Conservation (phyloP, 2,329 filamentous ascomycete species). For the Amesomyces nigricolor region DNA sequence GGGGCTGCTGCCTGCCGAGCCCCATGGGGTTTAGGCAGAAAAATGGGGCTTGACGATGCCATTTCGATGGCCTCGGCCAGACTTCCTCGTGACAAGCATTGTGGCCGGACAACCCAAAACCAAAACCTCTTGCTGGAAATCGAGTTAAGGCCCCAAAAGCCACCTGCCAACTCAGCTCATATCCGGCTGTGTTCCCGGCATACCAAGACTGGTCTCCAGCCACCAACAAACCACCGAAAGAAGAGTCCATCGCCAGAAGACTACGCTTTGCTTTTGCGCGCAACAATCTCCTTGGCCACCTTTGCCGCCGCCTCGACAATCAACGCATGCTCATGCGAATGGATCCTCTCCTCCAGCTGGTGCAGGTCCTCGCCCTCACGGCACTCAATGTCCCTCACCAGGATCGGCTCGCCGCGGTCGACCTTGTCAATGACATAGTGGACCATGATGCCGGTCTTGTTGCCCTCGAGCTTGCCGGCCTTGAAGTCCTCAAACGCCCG, state of each 20-base stretch:
- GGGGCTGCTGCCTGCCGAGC: no score
- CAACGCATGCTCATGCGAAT: slow-evolving; percentile 67
- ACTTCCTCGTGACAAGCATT: no score
- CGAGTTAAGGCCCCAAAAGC: no score
- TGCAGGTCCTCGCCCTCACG: slow-evolving; percentile 58
- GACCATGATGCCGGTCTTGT: slow-evolving; percentile 79
- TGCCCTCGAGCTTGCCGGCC: slow-evolving; percentile 56
- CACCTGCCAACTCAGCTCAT: no score
- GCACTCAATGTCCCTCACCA: slow-evolving; percentile 63
- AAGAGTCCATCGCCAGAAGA: background rate
- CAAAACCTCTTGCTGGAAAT: no score
- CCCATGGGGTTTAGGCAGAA: no score
- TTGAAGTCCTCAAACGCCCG: slow-evolving; percentile 70
- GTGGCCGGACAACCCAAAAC: no score
- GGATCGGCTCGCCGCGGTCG: slow-evolving; percentile 69
- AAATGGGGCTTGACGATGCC: no score
- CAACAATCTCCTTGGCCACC: slow-evolving; percentile 38
- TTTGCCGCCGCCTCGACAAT: slow-evolving; percentile 68
- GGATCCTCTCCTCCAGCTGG: slow-evolving; percentile 66
- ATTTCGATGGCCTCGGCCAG: no score
- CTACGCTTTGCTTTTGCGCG: slow-evolving; percentile 13
- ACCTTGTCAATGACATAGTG: slow-evolving; percentile 79
- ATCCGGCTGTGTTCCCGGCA: background rate
- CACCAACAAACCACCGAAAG: background rate
- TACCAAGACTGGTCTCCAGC: background rate